phyloP scores from a whole-genome alignment of 192 early-diverging fungal genomes.

The Coemansia sp. region DNA sequence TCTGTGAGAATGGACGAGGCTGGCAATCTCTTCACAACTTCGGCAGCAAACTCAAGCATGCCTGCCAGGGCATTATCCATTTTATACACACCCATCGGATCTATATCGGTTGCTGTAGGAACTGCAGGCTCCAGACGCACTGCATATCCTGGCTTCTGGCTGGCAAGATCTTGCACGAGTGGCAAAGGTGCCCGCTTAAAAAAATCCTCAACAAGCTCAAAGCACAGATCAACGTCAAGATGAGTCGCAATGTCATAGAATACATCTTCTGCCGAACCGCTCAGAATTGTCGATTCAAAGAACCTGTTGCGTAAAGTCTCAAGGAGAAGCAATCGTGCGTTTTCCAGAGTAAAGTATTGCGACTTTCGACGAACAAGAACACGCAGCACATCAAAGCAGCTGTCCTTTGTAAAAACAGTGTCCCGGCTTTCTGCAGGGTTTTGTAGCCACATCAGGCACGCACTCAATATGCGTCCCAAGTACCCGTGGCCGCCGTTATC shows the following conservation, averaged over 20 bases:
- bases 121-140: conserved; percentile 11
- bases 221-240: conserved; percentile 44
- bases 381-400: conserved; percentile 55
- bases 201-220: conserved; percentile 49
- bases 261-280: conserved; percentile 53
- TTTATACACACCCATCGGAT: conserved; percentile 46
- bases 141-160: conserved; percentile 30
- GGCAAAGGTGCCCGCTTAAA: conserved; percentile 48
- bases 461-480: conserved; percentile 37
- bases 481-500: conserved; percentile 30
- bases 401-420: conserved; percentile 52
- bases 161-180: conserved; percentile 4
- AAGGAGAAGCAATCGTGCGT: conserved; percentile 39
- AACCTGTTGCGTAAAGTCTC: conserved; percentile 53
- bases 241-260: conserved; percentile 51
- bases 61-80: conserved; percentile 56
- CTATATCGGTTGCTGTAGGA: conserved; percentile 25
- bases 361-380: conserved; percentile 51
- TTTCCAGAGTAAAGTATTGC: conserved; percentile 41
- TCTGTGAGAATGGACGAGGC: conserved; percentile 21
- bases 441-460: conserved; percentile 50
- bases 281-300: conserved; percentile 50
- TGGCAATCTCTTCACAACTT: conserved; percentile 30
- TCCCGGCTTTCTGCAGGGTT: conserved; percentile 46
- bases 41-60: conserved; percentile 50